Conservation (phyloP, 2,329 filamentous ascomycete genomes). For the Apiospora malaysiana region DNA sequence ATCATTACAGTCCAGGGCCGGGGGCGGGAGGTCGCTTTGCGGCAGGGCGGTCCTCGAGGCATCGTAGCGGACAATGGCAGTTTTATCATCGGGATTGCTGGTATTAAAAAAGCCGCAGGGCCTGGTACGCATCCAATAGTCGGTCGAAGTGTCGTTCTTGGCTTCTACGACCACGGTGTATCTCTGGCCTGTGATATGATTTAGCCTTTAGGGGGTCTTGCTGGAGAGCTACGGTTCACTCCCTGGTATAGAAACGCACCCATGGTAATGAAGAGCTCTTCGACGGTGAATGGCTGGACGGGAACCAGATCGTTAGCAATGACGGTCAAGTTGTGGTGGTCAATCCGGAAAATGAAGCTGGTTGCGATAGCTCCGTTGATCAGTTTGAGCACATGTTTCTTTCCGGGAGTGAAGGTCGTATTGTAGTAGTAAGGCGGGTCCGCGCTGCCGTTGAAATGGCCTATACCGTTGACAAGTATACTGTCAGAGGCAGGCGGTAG, state of each 20-base stretch:
- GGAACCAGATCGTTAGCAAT: constrained; percentile 59
- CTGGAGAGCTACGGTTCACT: neutral
- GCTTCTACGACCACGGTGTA: constrained; percentile 52
- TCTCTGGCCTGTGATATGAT: constrained; percentile 34
- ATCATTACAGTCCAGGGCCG: constrained; percentile 26
- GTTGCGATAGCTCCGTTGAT: constrained; percentile 59
- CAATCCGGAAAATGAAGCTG: constrained; percentile 54
- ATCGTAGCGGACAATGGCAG: constrained; percentile 52
- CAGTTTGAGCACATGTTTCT: constrained; percentile 55
- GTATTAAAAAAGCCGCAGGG: constrained; percentile 42
- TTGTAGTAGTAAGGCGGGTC: constrained; percentile 41
- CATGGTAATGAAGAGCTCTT: constrained; percentile 57
- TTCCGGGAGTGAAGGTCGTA: constrained; percentile 47
- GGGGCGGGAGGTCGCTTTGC: neutral
- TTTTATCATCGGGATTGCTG: constrained; percentile 46
- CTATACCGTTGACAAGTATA: constrained; percentile 52
- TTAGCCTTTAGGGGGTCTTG: neutral
- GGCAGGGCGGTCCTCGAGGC: constrained; percentile 26
- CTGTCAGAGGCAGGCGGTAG: constrained; percentile 46
- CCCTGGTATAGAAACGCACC: constrained; percentile 47
- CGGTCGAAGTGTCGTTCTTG: constrained; percentile 38
- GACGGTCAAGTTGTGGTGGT: constrained; percentile 54
- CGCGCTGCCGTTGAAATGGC: constrained; percentile 38
- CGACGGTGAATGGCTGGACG: constrained; percentile 53
- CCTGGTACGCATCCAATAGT: constrained; percentile 53